Percentiles rank a stretch among this genome's conserved stretches.
Conservation (phyloP, 192 early-diverging fungal genomes). For the Coemansia sp. region DNA sequence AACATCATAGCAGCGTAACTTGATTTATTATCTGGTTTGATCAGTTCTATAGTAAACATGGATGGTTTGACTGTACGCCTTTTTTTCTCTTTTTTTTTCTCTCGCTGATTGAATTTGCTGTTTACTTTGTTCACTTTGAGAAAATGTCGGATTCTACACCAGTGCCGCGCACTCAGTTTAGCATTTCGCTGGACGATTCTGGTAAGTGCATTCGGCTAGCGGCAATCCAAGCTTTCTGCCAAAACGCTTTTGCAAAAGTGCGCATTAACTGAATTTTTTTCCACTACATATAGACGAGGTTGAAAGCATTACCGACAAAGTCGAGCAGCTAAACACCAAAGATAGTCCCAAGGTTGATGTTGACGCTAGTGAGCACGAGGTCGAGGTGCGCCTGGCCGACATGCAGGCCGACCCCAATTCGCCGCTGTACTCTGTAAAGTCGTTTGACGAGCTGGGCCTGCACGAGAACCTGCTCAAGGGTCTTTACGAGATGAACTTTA, state of each 20-base stretch:
- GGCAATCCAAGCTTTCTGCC: no score
- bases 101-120: no score
- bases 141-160: conserved; percentile 10
- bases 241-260: no score
- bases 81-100: conserved; percentile 2
- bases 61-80: no score
- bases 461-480: conserved; percentile 84
- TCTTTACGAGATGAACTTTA: conserved; percentile 91
- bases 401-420: conserved; percentile 68
- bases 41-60: no score
- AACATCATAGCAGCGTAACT: no score
- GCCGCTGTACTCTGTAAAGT: conserved; percentile 77
- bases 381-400: conserved; percentile 63
- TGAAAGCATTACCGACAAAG: conserved; percentile 12
- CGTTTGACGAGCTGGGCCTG: conserved; percentile 75
- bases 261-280: no score
- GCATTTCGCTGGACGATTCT: conserved; percentile 39
- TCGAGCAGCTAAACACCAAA: conserved; percentile 12
- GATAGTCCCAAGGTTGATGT: not conserved
- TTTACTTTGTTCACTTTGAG: not conserved
- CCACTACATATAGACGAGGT: conserved; percentile 42
- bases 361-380: conserved; percentile 32
- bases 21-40: no score
- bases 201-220: conserved; percentile 8
- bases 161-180: conserved; percentile 21